Percentiles rank a stretch among this genome's conserved stretches.
Evolutionary conservation across 495 filamentous ascomycete species (phyloP).

Genomic region (Penicillium atrosanguineum): DNA sequence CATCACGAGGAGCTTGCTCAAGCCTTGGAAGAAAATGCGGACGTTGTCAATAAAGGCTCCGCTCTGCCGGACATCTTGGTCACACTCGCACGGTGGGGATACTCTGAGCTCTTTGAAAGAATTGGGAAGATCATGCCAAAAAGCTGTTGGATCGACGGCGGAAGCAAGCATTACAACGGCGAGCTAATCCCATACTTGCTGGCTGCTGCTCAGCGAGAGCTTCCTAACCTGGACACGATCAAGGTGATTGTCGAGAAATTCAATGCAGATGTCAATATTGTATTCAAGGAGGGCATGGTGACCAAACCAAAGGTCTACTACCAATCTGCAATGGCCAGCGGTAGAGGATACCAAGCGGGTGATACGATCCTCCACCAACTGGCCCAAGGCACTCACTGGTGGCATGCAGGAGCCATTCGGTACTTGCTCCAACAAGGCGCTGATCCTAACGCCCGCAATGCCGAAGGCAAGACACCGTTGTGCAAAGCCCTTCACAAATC

Average conservation of each 20-base stretch:
- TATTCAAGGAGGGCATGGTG: slow-evolving; percentile 5
- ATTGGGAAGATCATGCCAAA: slow-evolving; percentile 8
- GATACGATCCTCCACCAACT: slow-evolving; percentile 37
- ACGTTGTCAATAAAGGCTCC: not conserved
- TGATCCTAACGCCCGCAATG: slow-evolving; percentile 33
- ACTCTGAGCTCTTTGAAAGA: slow-evolving; percentile 15
- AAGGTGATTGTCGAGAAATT: slow-evolving; percentile 40
- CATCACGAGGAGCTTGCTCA: slow-evolving; percentile 8
- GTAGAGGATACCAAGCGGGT: slow-evolving; percentile 13
- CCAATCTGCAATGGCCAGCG: slow-evolving; percentile 6
- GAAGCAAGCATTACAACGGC: not conserved
- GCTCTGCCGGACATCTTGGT: slow-evolving; percentile 8
- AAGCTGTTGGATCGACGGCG: slow-evolving; percentile 16
- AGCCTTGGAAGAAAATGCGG: slow-evolving; percentile 8
- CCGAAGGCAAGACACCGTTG: slow-evolving; percentile 38
- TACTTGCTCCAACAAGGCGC: slow-evolving; percentile 44
- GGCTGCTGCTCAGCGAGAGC: slow-evolving; percentile 22
- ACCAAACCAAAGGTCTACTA: slow-evolving; percentile 11
- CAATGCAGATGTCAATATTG: slow-evolving; percentile 33
- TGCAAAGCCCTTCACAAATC: slow-evolving; percentile 28
- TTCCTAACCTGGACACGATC: slow-evolving; percentile 44
- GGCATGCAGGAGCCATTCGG: slow-evolving; percentile 42
- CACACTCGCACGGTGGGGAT: slow-evolving; percentile 19
- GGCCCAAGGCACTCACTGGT: slow-evolving; percentile 38
- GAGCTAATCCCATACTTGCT: slow-evolving; percentile 26